Evolutionary conservation across 1,284 basidiomycete genomes (phyloP).

Genomic region (Irpex rosettiformis): DNA sequence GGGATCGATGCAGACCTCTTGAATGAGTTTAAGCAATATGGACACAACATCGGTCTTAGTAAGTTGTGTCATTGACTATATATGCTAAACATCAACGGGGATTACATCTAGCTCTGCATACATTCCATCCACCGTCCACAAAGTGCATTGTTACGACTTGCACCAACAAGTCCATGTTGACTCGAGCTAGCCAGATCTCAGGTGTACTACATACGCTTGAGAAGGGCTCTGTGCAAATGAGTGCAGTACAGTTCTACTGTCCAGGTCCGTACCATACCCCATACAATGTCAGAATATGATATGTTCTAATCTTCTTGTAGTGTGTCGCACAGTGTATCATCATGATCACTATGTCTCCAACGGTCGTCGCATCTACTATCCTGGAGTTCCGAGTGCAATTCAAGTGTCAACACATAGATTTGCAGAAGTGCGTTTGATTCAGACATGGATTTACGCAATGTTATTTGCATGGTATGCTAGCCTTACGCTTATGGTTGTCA

Average conservation of each 20-base stretch:
- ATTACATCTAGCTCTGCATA: not conserved
- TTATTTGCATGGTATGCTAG: conserved; percentile 2
- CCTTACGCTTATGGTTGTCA: not conserved
- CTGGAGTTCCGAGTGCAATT: conserved; percentile 16
- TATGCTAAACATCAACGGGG: no score
- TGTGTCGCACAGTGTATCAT: conserved; percentile 24
- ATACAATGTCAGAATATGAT: not conserved
- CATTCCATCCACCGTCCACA: not conserved
- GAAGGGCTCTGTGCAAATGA: conserved; percentile 22
- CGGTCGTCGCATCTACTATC: conserved; percentile 18
- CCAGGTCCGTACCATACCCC: conserved; percentile 6
- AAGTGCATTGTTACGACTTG: not conserved
- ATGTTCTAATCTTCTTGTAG: conserved; percentile 11
- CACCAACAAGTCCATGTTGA: conserved; percentile 4
- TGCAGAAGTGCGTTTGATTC: conserved; percentile 9
- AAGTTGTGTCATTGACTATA: not conserved
- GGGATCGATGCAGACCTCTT: not conserved
- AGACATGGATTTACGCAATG: conserved; percentile 10
- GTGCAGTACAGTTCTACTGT: conserved; percentile 20
- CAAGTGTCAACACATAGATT: conserved; percentile 23
- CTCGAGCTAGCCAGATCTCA: conserved; percentile 17
- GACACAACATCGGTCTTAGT: not conserved
- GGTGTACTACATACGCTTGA: conserved; percentile 21
- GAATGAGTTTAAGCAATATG: not conserved
- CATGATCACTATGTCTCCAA: conserved; percentile 22